phyloP scores from a whole-genome alignment of 352 stramenopile genomes.

The Phytopythium delawarense region DNA sequence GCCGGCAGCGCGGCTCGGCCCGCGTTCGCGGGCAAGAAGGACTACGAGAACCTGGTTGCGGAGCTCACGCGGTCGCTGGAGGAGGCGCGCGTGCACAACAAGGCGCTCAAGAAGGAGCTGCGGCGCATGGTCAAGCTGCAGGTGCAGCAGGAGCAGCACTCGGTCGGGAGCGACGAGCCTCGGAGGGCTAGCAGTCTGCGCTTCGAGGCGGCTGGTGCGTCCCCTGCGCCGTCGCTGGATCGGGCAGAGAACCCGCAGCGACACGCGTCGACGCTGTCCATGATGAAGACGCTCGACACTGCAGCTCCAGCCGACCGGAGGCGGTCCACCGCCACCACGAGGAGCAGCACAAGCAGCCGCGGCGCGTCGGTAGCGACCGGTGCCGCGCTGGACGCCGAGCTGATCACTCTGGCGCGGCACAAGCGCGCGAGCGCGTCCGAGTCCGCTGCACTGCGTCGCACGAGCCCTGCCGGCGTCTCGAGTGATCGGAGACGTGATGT shows the following conservation, averaged over 20 bases:
- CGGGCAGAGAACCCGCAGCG: constrained; percentile 6
- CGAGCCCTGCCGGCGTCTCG: not conserved
- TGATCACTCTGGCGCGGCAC: constrained; percentile 41
- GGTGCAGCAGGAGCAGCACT: constrained; percentile 26
- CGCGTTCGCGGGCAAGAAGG: constrained; percentile 60
- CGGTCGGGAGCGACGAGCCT: not conserved
- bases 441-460: not conserved
- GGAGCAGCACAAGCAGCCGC: constrained; percentile 9
- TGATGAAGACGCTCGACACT: constrained; percentile 49
- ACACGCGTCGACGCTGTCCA: constrained; percentile 53
- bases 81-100: constrained; percentile 65
- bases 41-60: constrained; percentile 67
- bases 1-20: constrained; percentile 11
- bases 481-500: not conserved
- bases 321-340: constrained; percentile 10
- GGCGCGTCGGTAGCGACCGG: not conserved
- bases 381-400: constrained; percentile 39
- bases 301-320: not conserved
- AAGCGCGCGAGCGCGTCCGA: constrained; percentile 22
- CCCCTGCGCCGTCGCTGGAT: not conserved
- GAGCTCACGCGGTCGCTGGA: constrained; percentile 69
- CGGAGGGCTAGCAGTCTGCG: not conserved
- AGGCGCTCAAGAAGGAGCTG: constrained; percentile 81
- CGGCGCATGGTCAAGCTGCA: constrained; percentile 68
- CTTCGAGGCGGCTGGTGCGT: not conserved